These are phyloP conservation scores for Paspalum vaginatum DNA, from an alignment of 176 grass and related monocot species.

Conservation along the genomic window DNA sequence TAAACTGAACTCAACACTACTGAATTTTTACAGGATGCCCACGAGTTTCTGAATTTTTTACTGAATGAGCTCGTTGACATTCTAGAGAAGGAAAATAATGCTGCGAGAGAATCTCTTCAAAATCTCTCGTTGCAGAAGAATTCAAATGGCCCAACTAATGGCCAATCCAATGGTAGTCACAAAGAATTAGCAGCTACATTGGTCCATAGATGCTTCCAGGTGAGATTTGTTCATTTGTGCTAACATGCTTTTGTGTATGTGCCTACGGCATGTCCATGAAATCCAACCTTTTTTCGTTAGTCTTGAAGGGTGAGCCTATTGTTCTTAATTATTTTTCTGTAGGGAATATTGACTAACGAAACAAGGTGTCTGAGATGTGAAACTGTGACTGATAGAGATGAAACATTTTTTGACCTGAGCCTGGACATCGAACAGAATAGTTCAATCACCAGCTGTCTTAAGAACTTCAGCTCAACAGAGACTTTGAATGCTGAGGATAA, in stretches of 20 bases:
- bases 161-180: slow-evolving; percentile 59
- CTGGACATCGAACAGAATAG: slow-evolving; percentile 98
- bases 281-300: slow-evolving; percentile 15
- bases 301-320: slow-evolving; percentile 28
- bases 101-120: slow-evolving; percentile 54
- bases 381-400: slow-evolving; percentile 97
- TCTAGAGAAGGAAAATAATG: slow-evolving; percentile 86
- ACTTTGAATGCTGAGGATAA: slow-evolving; percentile 97
- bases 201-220: slow-evolving; percentile 97
- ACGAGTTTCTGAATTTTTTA: slow-evolving; percentile 97
- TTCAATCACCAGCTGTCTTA: slow-evolving; percentile 96
- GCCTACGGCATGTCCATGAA: neutral
- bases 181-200: slow-evolving; percentile 79
- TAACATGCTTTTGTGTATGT: slow-evolving; percentile 3
- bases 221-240: slow-evolving; percentile 40
- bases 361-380: slow-evolving; percentile 96
- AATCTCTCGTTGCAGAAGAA: slow-evolving; percentile 50
- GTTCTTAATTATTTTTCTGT: slow-evolving; percentile 23
- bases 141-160: slow-evolving; percentile 58
- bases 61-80: slow-evolving; percentile 98
- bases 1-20: slow-evolving; percentile 18
- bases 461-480: slow-evolving; percentile 99
- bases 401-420: slow-evolving; percentile 98
- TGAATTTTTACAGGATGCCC: slow-evolving; percentile 84
- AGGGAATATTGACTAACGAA: slow-evolving; percentile 99